These are phyloP conservation scores for Rhodamnia argentea DNA, from an alignment of 345 rosid genomes.

Conservation along the genomic window DNA sequence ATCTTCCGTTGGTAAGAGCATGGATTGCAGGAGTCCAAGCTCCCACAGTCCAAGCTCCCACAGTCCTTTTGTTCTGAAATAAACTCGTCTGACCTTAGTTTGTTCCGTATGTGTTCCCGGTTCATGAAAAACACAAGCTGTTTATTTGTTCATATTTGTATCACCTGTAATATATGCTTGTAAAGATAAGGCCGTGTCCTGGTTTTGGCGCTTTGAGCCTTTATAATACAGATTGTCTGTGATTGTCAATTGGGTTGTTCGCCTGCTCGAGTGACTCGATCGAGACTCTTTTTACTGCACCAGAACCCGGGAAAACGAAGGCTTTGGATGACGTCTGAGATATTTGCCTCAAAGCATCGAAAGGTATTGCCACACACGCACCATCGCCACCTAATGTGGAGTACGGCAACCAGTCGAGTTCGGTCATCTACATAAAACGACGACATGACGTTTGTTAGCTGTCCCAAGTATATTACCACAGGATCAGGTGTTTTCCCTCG, in stretches of 20 bases:
- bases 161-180: neutral
- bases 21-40: neutral
- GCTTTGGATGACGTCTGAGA: neutral
- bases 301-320: neutral
- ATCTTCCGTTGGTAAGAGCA: neutral
- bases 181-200: neutral
- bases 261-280: neutral
- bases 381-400: neutral
- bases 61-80: neutral
- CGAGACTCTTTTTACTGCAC: neutral
- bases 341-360: neutral
- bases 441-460: neutral
- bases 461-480: neutral
- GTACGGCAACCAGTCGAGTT: neutral
- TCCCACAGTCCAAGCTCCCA: neutral
- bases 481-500: neutral
- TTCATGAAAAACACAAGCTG: neutral
- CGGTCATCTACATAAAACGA: neutral
- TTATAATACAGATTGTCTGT: neutral
- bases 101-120: neutral
- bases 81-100: neutral
- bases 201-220: neutral
- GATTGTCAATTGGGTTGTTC: neutral
- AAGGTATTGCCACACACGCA: neutral
- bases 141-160: neutral